Evolutionary conservation across 2,329 filamentous ascomycete species (phyloP).

Genomic region (Fusarium sp.): DNA sequence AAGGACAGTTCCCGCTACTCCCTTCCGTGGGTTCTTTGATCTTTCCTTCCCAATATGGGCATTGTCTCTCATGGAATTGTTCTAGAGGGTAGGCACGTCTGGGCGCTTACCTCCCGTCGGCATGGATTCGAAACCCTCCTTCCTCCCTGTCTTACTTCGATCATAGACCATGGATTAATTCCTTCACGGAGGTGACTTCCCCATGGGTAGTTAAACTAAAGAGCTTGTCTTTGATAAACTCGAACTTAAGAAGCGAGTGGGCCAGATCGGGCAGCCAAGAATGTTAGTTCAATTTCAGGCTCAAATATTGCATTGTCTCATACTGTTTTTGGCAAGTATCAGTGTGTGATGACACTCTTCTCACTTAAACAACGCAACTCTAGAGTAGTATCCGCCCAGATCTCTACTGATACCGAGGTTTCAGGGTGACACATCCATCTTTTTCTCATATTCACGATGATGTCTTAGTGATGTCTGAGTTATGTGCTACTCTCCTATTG

Average conservation of each 20-base stretch:
- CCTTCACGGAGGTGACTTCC: background rate
- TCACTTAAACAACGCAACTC: background rate
- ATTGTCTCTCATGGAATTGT: background rate
- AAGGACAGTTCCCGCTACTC: background rate
- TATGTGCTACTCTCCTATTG: background rate
- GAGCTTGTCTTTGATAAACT: background rate
- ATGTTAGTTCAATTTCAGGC: background rate
- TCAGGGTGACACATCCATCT: background rate
- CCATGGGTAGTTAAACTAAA: background rate
- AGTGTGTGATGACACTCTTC: background rate
- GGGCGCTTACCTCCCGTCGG: background rate
- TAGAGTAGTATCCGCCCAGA: background rate
- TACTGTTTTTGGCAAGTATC: background rate
- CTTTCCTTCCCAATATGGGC: background rate
- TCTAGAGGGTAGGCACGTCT: background rate
- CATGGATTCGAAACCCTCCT: background rate
- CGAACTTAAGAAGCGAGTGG: background rate
- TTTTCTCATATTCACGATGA: background rate
- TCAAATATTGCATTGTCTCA: background rate
- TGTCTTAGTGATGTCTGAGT: conserved; percentile 2
- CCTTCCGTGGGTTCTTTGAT: background rate
- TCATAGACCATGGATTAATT: background rate
- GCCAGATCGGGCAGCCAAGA: background rate
- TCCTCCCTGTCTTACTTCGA: background rate
- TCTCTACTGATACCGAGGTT: conserved; percentile 6